Evolutionary conservation across 2,329 filamentous ascomycete species (phyloP), one percentile per base, ranked within the genome.

Genomic region (Cercospora berteroae): DNA sequence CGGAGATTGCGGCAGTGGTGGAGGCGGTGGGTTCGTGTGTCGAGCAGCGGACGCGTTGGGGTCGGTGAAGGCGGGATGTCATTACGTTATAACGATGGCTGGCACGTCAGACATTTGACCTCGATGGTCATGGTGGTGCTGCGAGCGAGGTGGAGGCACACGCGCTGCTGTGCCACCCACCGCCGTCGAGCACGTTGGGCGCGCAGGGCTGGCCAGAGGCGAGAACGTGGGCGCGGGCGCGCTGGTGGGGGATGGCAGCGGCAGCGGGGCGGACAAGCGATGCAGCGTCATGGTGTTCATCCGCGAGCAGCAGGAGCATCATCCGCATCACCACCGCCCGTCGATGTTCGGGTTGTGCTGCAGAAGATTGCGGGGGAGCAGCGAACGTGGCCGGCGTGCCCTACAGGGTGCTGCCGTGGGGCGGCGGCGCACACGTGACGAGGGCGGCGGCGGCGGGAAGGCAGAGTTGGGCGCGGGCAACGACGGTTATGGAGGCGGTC

Each of bases 111-210:
- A 62, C 9, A 36, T 7, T 25, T 9, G 58, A 48, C 25, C 12
- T 25, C 44, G 44, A 50, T 23, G 44, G 44, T 3, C 44, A 23
- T 50, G 18, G 44, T 48, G 57, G n/a, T 39, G 7, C 18, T 10
- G 29, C 27, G 57, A 59, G n/a, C 36, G 33, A 44, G 20, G 10
- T 6, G 23, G 16, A 31, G 36, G 36, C 29, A 31, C 20, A 18
- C 31, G 27, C 23, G 52, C 58, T 61, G 59, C 59, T 61, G 59
- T 61, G 59, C 59, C 59, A 48, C 59, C 59, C 52, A 57, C 52
- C 29, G 52, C 52, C 10, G 5, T 8, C 8, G 48, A 25, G 57
- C 29, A 42, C 29, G 18, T 20, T 13, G 36, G 20, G 33, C 6
- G 36, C 18, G 25, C 59, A 18, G 42, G 42, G 42, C 42, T 25